These are phyloP conservation scores for Castanopsis chinensis DNA, from an alignment of 306 rosid species.

Conservation along the genomic window DNA sequence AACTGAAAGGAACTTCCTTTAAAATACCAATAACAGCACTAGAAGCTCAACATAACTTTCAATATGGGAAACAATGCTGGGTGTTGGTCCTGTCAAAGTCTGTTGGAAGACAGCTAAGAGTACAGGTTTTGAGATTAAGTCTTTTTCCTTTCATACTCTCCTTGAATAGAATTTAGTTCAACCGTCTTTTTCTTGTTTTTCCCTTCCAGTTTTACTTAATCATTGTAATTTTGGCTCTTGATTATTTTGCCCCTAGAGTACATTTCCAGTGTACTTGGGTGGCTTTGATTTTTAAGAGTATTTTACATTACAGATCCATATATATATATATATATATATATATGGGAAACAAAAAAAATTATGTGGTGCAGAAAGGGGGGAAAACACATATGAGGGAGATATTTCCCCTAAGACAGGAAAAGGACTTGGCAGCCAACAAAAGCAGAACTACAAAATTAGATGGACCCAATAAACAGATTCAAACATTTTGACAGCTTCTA, in stretches of 20 bases:
- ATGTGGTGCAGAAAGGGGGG: background rate
- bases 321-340: background rate
- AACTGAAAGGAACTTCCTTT: conserved; percentile 7
- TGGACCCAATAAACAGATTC: background rate
- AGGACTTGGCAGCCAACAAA: background rate
- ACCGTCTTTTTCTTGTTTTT: too few relatives aligned
- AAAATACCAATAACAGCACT: background rate
- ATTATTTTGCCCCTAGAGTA: too few relatives aligned
- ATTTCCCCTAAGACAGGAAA: background rate
- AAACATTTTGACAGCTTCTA: background rate
- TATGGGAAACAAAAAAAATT: background rate
- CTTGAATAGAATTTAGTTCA: background rate
- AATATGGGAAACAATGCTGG: background rate
- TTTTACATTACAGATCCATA: too few relatives aligned
- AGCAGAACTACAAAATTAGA: background rate
- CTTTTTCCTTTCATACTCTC: too few relatives aligned
- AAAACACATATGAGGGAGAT: background rate
- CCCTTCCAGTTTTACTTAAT: too few relatives aligned
- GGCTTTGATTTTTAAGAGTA: too few relatives aligned
- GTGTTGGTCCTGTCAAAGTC: too few relatives aligned
- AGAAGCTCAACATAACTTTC: conserved; percentile 3
- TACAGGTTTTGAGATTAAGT: too few relatives aligned
- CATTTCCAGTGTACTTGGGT: too few relatives aligned
- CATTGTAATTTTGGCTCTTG: too few relatives aligned
- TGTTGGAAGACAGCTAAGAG: too few relatives aligned